Base-by-base conservation (phyloP, 2,329 filamentous ascomycete species). In the Chaetomium strumarium region DNA sequence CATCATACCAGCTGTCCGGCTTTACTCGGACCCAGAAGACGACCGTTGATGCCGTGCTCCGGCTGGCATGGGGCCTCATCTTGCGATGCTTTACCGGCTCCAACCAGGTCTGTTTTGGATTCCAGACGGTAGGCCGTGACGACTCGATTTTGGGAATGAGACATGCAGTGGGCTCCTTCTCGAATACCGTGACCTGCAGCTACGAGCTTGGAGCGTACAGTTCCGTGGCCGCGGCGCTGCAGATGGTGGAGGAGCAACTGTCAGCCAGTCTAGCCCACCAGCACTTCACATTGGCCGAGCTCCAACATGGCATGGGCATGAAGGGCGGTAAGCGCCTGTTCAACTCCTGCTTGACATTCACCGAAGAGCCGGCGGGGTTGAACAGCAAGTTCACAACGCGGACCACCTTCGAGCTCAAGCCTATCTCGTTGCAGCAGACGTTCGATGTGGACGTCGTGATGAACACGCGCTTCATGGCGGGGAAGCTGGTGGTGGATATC, bases 51-150 rank as follows among this genome's bases (percentile, higher is more conserved):
- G 73, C 77, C 0, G 68, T 83, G 3, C 68, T 84, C 4, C 75
- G 78, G 20, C 72, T 81, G n/a, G 79, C 80, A 0, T 85, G 81
- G 81, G 78, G 73, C 0, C 67, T 85, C 17, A 70, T 83, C 0
- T 67, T 83, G 0, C 75, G 78, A 2, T 70, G 73, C 1, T 83
- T 80, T 57, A 73, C 78, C 3, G 77, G 77, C 1, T 70, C 70
- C 14, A 69, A 76, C 19, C 71, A 74, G 11, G 74, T 83, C 8
- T 73, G 75, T 36, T 84, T 84, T 56, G 81, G 81, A 1, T 77
- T 72, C 52, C 71, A 73, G 33, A 70, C 73, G 3, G 63, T 67
- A 0, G 75, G 75, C 0, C 68, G 77, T 5, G 72, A 75, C 14
- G 68, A 73, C 3, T 67, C 73, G 0, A 64, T 72, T 5, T 59